Percentiles rank a stretch among this genome's conserved stretches.
Evolutionary conservation across 305 asterid genomes (phyloP).

Genomic region (Fraxinus baroniana): DNA sequence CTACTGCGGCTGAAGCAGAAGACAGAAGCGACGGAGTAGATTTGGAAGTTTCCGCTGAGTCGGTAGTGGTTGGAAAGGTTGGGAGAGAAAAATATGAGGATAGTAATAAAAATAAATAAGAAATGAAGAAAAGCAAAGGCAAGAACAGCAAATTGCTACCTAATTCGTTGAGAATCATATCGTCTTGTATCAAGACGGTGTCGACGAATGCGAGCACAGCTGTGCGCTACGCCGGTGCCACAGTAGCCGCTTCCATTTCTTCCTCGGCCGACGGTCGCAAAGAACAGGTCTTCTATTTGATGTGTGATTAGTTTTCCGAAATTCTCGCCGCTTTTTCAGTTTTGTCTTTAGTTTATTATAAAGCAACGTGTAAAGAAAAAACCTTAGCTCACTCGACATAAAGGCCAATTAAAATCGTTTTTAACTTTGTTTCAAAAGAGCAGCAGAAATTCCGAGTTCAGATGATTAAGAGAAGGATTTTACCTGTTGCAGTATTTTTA

Average conservation of each 20-base stretch:
- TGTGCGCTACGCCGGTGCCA: constrained; percentile 71
- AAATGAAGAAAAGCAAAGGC: constrained; percentile 59
- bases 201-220: constrained; percentile 92
- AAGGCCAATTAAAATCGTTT: background rate
- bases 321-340: constrained; percentile 11
- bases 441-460: background rate
- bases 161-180: constrained; percentile 77
- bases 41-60: constrained; percentile 35
- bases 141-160: constrained; percentile 68
- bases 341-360: background rate
- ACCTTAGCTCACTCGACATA: background rate
- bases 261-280: constrained; percentile 67
- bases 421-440: background rate
- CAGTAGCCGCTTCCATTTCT: constrained; percentile 87
- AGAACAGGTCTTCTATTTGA: constrained; percentile 64
- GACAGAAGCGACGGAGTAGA: constrained; percentile 46
- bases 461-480: background rate
- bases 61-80: constrained; percentile 42
- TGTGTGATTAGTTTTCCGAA: background rate
- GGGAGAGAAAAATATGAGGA: constrained; percentile 4
- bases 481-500: background rate
- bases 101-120: background rate
- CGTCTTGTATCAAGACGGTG: constrained; percentile 92
- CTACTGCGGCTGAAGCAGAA: constrained; percentile 38
- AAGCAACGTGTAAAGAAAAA: background rate